Base-by-base conservation (phyloP, 164 flowering plant genomes). In the Cinnamomum chago region DNA sequence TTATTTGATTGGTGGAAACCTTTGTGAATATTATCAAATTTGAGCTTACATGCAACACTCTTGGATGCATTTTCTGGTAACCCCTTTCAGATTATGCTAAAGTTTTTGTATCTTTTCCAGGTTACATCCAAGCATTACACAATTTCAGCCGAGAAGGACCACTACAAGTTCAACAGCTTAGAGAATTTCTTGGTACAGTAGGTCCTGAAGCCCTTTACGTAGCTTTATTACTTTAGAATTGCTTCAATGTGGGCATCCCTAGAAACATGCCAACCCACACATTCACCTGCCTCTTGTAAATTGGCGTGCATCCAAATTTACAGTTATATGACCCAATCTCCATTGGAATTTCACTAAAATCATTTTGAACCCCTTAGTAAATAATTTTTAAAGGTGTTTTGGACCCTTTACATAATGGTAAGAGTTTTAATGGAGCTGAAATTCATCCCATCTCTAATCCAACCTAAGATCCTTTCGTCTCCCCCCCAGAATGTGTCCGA, bases 81-180 rank as follows among this genome's bases (percentile, higher is more conserved):
- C 47, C 47, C 47, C 47, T 40, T 9, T 40, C 47, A 40, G 11
- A 40, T 40, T 17, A 25, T 73, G 33, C 22, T 66, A 7, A 27
- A 20, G 17, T 73, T 64, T 10, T 58, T 73, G 40, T 65, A 13
- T 27, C 55, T 22, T 75, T 77, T 74, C 67, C 75, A 95, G 99
- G 98, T 95, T 67, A 92, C 97, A 27, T 91, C 98, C 47, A 93
- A 82, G 74, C 92, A 73, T 22, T 93, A 95, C 80, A 88, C 84
- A 7, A 88, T 95, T 74, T 90, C 84, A 78, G 98, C 96, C 25
- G 76, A 76, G 76, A 95, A 91, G 86, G 85, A 87, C 79, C 99
- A 93, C 81, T 95, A 90, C 89, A 92, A 86, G 76, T 95, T 95
- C 82, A 82, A 79, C 73, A 83, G 55, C 51, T 80, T 95, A 81